phyloP scores from a whole-genome alignment of 495 filamentous ascomycete species.

The Bathelium albidoporum region DNA sequence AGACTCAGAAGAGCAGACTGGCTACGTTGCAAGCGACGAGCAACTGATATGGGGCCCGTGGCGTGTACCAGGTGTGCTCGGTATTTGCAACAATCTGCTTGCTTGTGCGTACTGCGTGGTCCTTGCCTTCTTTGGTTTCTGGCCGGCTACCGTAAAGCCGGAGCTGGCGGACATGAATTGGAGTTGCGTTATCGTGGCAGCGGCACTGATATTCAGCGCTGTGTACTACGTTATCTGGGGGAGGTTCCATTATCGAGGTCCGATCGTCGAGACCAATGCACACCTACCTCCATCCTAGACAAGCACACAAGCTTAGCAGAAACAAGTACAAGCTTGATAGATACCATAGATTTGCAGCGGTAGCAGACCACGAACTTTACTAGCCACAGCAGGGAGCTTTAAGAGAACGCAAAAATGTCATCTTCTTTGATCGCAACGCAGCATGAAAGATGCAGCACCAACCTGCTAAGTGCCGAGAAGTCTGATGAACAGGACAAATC shows the following conservation, averaged over 20 bases:
- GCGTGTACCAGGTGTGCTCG: slow-evolving; percentile 16
- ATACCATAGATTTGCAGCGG: not conserved
- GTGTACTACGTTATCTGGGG: slow-evolving; percentile 28
- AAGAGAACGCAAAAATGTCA: not conserved
- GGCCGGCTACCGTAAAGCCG: slow-evolving; percentile 16
- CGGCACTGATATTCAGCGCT: slow-evolving; percentile 17
- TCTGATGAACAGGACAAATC: not conserved
- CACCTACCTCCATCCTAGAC: not conserved
- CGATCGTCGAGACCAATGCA: slow-evolving; percentile 3
- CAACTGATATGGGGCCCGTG: slow-evolving; percentile 22
- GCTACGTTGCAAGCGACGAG: slow-evolving; percentile 6
- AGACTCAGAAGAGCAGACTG: slow-evolving; percentile 1
- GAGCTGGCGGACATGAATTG: slow-evolving; percentile 21
- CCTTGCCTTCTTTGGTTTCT: slow-evolving; percentile 18
- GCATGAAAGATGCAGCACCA: not conserved
- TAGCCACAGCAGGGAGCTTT: not conserved
- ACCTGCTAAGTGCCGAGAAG: not conserved
- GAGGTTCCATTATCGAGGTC: slow-evolving; percentile 31
- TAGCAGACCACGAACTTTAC: not conserved
- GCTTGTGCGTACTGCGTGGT: slow-evolving; percentile 20
- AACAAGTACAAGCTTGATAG: slow-evolving; percentile 4
- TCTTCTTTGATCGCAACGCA: not conserved
- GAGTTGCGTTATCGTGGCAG: slow-evolving; percentile 17
- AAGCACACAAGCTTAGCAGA: not conserved
- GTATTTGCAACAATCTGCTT: slow-evolving; percentile 19